Base-by-base conservation (phyloP, 2,329 filamentous ascomycete genomes). In the Aspergillus vadensis region DNA sequence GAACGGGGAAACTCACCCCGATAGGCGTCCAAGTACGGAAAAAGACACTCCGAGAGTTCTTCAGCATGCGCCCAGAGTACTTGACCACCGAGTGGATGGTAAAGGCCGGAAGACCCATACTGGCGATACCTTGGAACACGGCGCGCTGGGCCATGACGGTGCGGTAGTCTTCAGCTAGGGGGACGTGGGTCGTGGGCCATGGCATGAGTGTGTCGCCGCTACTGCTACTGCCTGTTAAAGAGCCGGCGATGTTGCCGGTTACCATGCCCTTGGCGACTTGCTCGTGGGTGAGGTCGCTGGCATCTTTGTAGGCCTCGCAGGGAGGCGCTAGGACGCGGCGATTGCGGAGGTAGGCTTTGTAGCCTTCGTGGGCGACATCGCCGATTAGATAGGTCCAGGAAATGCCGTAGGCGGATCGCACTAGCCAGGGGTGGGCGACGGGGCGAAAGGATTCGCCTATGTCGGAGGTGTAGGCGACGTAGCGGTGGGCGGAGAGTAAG, bases 391-490 rank as follows among this genome's bases (percentile, higher is more conserved):
- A 99, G 10, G 90, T 82, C 95, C 95, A 98, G 2, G 91, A 96
- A 44, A 99, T 82, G 52, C 86, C 94, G 73, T 99, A 99, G 5
- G 95, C 95, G 51, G 86, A 82, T 61, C 89, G 86, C 10, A 99
- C 90, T 3, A 96, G 79, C 70, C 84, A 88, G 0, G 92, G 94
- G 73, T 97, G 93, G 4, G 94, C 93, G 41, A 99, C 85, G 0
- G 95, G 95, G 2, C 95, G 87, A 79, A 99, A 99, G 0, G 91
- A 96, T 77, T 99, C 95, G 74, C 95, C 95, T 65, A 99, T 94
- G 71, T 98, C 94, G 19, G 89, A 93, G 0, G 95, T 98, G 76
- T 99, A 99, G 59, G 95, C 95, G 52, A 99, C 92, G 72, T 99
- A 99, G 71, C 95, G 89, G 72, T 98, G 95, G 4, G 93, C 93